A percentile compares a stretch with the other conserved stretches of the same genome.
These are phyloP conservation scores for Colletotrichum spaethianum DNA, from an alignment of 2,329 filamentous ascomycete genomes.

Conservation along the genomic window DNA sequence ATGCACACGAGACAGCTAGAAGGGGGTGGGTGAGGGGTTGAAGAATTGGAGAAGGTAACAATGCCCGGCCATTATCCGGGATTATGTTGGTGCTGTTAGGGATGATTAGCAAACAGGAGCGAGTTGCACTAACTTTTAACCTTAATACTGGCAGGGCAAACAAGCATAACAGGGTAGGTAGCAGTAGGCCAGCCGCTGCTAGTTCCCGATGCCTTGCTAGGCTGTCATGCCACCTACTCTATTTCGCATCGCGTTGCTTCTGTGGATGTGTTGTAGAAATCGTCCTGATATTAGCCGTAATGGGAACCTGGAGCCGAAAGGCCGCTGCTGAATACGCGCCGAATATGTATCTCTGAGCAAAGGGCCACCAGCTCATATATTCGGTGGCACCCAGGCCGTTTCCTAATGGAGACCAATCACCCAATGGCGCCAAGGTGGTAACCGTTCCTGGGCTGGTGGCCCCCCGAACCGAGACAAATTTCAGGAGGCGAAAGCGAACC, in stretches of 20 bases:
- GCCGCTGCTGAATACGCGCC: neutral
- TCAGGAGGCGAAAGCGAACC: neutral
- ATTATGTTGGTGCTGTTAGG: neutral
- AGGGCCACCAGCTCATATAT: neutral
- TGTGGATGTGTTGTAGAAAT: neutral
- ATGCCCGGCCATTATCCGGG: neutral
- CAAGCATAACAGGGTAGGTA: neutral
- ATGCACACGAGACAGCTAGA: neutral
- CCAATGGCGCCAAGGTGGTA: neutral
- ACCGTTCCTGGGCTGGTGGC: constrained; percentile 5
- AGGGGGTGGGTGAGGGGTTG: neutral
- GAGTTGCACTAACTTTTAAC: constrained; percentile 28
- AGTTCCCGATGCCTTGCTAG: neutral
- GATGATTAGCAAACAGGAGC: neutral
- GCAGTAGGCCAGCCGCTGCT: neutral
- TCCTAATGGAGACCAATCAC: neutral
- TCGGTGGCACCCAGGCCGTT: neutral
- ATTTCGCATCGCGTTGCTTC: constrained; percentile 14
- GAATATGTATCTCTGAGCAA: neutral
- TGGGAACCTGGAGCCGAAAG: neutral
- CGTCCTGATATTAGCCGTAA: neutral
- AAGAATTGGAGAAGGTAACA: neutral
- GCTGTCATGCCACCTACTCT: neutral
- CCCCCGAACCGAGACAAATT: constrained; percentile 13
- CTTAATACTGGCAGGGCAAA: constrained; percentile 15